Conservation (phyloP, 108 stramenopile genomes). For the Epithemia pelagica region DNA sequence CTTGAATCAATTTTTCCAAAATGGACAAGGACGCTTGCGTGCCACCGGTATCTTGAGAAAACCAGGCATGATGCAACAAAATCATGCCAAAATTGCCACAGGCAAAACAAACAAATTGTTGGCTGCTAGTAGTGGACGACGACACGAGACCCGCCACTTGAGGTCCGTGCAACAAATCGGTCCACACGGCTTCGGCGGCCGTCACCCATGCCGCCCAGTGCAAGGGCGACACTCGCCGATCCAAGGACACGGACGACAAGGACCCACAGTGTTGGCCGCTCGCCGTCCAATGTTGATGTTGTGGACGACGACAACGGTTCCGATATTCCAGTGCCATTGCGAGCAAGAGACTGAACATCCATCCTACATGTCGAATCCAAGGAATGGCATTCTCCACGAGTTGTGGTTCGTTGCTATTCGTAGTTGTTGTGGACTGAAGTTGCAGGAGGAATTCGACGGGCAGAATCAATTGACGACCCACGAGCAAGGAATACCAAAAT, state of each 20-base stretch:
- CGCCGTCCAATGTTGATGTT: no score
- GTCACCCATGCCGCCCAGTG: conserved; percentile 42
- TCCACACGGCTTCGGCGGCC: conserved; percentile 52
- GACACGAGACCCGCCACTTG: not conserved
- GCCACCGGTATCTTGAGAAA: conserved; percentile 36
- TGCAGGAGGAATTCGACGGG: no score
- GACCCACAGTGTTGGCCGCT: no score
- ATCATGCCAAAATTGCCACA: conserved; percentile 83
- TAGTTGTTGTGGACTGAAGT: no score
- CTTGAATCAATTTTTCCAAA: conserved; percentile 65
- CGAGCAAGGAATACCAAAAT: conserved; percentile 8
- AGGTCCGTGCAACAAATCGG: conserved; percentile 47
- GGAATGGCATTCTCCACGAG: not conserved
- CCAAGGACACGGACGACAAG: not conserved
- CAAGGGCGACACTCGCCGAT: conserved; percentile 15
- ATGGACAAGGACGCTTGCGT: conserved; percentile 46
- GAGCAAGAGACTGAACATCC: conserved; percentile 51
- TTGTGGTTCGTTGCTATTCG: not conserved
- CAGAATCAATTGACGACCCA: conserved; percentile 11
- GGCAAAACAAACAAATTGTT: conserved; percentile 16
- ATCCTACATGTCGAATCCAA: conserved; percentile 51
- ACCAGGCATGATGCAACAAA: conserved; percentile 61
- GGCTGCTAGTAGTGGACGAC: not conserved
- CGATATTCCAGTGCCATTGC: no score
- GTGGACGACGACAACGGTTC: no score